These are phyloP conservation scores for Lactuca sativa DNA, from an alignment of 129 eudicot species.

Conservation along the genomic window DNA sequence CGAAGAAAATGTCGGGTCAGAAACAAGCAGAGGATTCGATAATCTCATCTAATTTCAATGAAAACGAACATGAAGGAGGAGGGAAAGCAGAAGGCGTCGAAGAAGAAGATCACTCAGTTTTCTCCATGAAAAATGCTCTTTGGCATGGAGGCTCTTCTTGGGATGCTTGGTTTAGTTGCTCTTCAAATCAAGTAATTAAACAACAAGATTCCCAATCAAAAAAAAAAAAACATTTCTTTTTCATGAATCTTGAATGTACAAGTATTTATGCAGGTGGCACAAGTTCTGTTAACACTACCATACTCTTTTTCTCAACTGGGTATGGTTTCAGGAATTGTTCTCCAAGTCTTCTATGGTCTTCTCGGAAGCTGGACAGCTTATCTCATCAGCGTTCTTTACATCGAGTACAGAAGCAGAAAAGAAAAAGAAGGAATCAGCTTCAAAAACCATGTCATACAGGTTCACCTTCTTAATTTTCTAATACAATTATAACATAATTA, in stretches of 20 bases:
- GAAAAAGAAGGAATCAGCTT: slow-evolving; percentile 70
- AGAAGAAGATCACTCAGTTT: slow-evolving; percentile 50
- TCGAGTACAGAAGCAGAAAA: slow-evolving; percentile 71
- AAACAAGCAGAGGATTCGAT: slow-evolving; percentile 94
- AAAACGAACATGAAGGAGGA: slow-evolving; percentile 31
- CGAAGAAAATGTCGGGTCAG: slow-evolving; percentile 61
- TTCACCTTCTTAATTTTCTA: background rate
- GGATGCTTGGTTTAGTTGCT: slow-evolving; percentile 91
- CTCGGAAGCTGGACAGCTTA: slow-evolving; percentile 94
- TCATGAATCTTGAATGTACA: slow-evolving; percentile 16
- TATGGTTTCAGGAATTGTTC: slow-evolving; percentile 69
- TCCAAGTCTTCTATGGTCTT: slow-evolving; percentile 75
- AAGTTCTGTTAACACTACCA: slow-evolving; percentile 79
- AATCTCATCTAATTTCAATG: slow-evolving; percentile 61
- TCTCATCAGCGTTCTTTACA: slow-evolving; percentile 77
- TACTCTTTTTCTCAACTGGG: slow-evolving; percentile 90
- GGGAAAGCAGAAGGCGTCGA: slow-evolving; percentile 22
- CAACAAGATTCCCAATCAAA: background rate
- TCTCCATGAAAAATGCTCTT: slow-evolving; percentile 51
- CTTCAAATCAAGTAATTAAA: slow-evolving; percentile 52
- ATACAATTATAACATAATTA: too few species aligned
- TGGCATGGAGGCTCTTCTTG: slow-evolving; percentile 92
- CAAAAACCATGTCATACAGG: slow-evolving; percentile 85
- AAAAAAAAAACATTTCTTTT: background rate
- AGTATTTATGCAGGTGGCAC: slow-evolving; percentile 71